A percentile compares a stretch with the other conserved stretches of the same genome.
Evolutionary conservation across 345 rosid genomes (phyloP).

Genomic region (Ceriops zippeliana): DNA sequence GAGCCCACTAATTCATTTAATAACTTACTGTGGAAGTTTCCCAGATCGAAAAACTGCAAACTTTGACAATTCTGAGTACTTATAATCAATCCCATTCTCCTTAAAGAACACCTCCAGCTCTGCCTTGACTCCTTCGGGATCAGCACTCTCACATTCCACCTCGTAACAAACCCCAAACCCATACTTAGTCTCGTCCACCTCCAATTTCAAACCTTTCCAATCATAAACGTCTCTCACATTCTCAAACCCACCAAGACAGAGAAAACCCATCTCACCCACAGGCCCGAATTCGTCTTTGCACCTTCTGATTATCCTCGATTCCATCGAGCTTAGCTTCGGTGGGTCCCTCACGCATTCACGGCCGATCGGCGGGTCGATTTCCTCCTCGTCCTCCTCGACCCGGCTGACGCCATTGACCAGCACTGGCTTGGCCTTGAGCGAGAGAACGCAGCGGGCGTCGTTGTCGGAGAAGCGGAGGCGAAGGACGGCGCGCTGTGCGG

Average conservation of each 20-base stretch:
- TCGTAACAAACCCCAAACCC: slow-evolving; percentile 69
- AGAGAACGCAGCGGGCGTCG: slow-evolving; percentile 46
- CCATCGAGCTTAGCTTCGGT: slow-evolving; percentile 32
- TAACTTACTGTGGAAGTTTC: slow-evolving; percentile 50
- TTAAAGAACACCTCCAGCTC: slow-evolving; percentile 59
- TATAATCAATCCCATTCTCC: slow-evolving; percentile 48
- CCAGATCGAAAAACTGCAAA: slow-evolving; percentile 73
- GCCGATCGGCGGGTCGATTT: slow-evolving; percentile 39
- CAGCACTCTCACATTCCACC: slow-evolving; percentile 73
- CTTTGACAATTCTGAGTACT: slow-evolving; percentile 65
- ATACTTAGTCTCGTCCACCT: slow-evolving; percentile 80
- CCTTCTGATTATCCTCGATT: slow-evolving; percentile 60
- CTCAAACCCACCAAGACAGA: slow-evolving; percentile 82
- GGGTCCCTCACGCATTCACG: slow-evolving; percentile 51
- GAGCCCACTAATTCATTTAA: neutral
- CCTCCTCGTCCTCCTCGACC: slow-evolving; percentile 88
- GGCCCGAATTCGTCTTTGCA: slow-evolving; percentile 67
- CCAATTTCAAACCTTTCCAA: slow-evolving; percentile 68
- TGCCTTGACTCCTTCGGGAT: slow-evolving; percentile 64
- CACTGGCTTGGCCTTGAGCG: slow-evolving; percentile 65
- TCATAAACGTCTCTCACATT: slow-evolving; percentile 61
- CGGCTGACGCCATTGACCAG: slow-evolving; percentile 70
- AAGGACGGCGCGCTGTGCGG: slow-evolving; percentile 51
- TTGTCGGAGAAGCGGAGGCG: slow-evolving; percentile 60
- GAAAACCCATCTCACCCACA: slow-evolving; percentile 39